A percentile compares a stretch with the other conserved stretches of the same genome.
Evolutionary conservation across 2,329 filamentous ascomycete genomes (phyloP).

Genomic region (Eurotiales sp.): DNA sequence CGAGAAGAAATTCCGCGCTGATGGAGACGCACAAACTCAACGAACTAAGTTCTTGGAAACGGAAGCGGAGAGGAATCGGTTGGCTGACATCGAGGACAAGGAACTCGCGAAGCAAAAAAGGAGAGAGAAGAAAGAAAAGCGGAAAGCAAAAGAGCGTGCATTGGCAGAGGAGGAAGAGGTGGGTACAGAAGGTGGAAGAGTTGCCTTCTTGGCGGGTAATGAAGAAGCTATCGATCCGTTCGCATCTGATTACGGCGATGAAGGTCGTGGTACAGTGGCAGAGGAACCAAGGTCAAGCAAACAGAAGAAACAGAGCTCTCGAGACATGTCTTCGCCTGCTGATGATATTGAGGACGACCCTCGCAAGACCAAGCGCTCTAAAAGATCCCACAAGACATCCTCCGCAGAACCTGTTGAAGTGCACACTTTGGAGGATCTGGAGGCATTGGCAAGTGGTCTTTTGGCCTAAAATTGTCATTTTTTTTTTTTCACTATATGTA

Average conservation of each 20-base stretch:
- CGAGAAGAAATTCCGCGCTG: constrained; percentile 72
- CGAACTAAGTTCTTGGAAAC: constrained; percentile 71
- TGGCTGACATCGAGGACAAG: constrained; percentile 81
- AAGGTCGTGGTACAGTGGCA: constrained; percentile 20
- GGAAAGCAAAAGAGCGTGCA: constrained; percentile 37
- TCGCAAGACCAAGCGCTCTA: constrained; percentile 26
- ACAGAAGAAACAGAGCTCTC: constrained; percentile 41
- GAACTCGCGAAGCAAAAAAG: constrained; percentile 70
- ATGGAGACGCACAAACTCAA: constrained; percentile 73
- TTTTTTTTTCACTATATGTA: no score
- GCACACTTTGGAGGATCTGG: constrained; percentile 46
- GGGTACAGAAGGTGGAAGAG: constrained; percentile 19
- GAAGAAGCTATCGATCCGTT: constrained; percentile 14
- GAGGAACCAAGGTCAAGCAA: constrained; percentile 24
- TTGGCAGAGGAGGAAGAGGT: constrained; percentile 31
- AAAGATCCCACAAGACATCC: constrained; percentile 17
- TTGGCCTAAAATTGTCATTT: constrained; percentile 27
- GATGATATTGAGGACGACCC: constrained; percentile 23
- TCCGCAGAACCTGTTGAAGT: constrained; percentile 28
- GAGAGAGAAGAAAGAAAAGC: constrained; percentile 46
- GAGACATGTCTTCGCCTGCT: constrained; percentile 22
- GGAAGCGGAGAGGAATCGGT: constrained; percentile 67
- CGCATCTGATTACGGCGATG: constrained; percentile 17
- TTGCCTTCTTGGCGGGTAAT: constrained; percentile 29
- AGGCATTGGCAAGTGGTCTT: constrained; percentile 44